Conservation (phyloP, 192 early-diverging fungal genomes). For the Linnemannia elongata region DNA sequence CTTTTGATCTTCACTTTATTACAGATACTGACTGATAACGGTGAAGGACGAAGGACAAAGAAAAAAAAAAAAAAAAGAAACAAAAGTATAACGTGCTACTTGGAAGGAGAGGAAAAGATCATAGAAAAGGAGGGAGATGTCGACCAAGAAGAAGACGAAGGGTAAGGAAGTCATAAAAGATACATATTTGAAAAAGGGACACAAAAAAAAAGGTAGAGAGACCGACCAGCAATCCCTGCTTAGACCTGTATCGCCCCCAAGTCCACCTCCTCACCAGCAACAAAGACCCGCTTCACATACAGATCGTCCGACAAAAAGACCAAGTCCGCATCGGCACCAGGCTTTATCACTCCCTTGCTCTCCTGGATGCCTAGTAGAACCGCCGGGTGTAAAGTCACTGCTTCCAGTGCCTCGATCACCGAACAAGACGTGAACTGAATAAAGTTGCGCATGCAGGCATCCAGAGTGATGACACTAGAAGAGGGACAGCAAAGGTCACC, state of each 20-base stretch:
- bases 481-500: conserved; percentile 56
- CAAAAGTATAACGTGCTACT: too few relatives aligned
- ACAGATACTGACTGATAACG: too few relatives aligned
- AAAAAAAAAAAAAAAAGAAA: too few relatives aligned
- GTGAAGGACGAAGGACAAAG: too few relatives aligned
- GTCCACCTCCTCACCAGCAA: conserved; percentile 74
- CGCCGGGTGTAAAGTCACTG: conserved; percentile 86
- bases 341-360: conserved; percentile 77
- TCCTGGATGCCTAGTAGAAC: conserved; percentile 79
- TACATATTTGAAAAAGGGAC: too few relatives aligned
- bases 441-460: conserved; percentile 84
- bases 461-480: conserved; percentile 72
- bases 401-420: conserved; percentile 82
- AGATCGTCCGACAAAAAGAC: conserved; percentile 79
- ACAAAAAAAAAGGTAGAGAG: too few relatives aligned
- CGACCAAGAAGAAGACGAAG: too few relatives aligned
- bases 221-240: neutral
- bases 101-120: too few relatives aligned
- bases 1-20: too few relatives aligned
- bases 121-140: too few relatives aligned
- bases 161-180: too few relatives aligned
- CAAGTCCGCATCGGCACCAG: conserved; percentile 83
- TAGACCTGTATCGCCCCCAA: conserved; percentile 26
- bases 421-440: conserved; percentile 81
- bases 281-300: conserved; percentile 74